Evolutionary conservation across 768 basidiomycete species (phyloP), one percentile per base, ranked within the genome.

Genomic region (Lactifluus volemus): DNA sequence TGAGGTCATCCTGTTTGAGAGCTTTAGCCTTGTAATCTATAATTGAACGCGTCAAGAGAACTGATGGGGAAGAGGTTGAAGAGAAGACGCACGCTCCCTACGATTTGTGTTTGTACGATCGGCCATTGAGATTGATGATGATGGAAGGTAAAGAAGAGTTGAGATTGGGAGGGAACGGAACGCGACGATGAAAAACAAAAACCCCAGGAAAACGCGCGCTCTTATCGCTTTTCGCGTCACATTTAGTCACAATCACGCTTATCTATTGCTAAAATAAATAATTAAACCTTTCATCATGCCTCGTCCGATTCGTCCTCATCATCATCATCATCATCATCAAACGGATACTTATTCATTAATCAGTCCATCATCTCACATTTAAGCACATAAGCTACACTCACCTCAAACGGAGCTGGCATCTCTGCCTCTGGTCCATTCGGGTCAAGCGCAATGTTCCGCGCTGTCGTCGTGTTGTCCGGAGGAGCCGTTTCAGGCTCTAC

Each of bases 1-100:
- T 85, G 68, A 98, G 88, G 73, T 98, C 92, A 63, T 96, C 92
- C 68, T 85, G 86, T 73, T 92, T 94, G 65, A 94, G 78, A 67
- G 83, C 88, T 74, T 93, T 94, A 75, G 84, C 88, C 81, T 96
- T 96, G 79, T 90, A 95, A 70, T 84, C 91, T 93, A 69, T 42
- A 64, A 61, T 70, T 50, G 66, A 53, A 69, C 61, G 71, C 75
- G 78, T 76, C 76, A 79, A 38, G 15, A 49, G 14, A 69, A 73
- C 60, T 50, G 14, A 36, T 14, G 30, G n/a, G 36, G 19, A 45
- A 41, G 32, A 17, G 12, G 4, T 11, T 8, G 34, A 34, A 19
- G 17, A 45, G 47, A 44, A 34, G 36, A 60, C 65, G 53, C 55
- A 66, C 65, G 52, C 32, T 65, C 65, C 15, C 65, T 54, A 44